Conservation (phyloP, 768 basidiomycete species). For the Mycena floridula region DNA sequence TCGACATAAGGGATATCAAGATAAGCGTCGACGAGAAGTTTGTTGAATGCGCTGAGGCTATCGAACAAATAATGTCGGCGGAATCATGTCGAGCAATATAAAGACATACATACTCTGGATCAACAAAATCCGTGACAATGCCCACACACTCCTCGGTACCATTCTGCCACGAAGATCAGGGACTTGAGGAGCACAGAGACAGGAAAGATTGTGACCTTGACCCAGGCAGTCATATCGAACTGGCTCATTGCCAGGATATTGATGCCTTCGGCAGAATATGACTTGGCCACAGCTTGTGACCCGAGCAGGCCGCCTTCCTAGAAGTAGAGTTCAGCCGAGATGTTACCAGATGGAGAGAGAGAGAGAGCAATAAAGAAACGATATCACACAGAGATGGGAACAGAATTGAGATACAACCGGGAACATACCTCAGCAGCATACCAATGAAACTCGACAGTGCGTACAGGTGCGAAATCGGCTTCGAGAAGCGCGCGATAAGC, state of each 20-base stretch:
- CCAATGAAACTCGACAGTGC: slow-evolving; percentile 77
- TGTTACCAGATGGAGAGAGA: too few relatives aligned
- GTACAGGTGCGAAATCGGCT: slow-evolving; percentile 60
- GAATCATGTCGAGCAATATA: too few relatives aligned
- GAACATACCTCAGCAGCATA: slow-evolving; percentile 67
- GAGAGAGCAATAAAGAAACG: too few relatives aligned
- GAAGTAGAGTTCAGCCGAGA: slow-evolving; percentile 5
- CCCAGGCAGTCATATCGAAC: slow-evolving; percentile 96
- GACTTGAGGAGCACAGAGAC: slow-evolving; percentile 5
- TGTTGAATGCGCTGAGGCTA: slow-evolving; percentile 80
- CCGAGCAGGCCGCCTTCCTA: slow-evolving; percentile 84
- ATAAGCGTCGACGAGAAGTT: slow-evolving; percentile 68
- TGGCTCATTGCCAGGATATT: slow-evolving; percentile 83
- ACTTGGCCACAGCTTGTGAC: slow-evolving; percentile 80
- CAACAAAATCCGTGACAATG: slow-evolving; percentile 80
- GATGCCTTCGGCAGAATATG: slow-evolving; percentile 56
- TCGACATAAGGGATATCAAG: slow-evolving; percentile 78
- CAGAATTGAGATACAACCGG: too few relatives aligned
- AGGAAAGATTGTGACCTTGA: slow-evolving; percentile 52
- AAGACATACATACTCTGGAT: slow-evolving; percentile 41
- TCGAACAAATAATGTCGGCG: too few relatives aligned
- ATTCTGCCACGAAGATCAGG: slow-evolving; percentile 34
- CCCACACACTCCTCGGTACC: slow-evolving; percentile 77
- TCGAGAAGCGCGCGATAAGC: slow-evolving; percentile 66
- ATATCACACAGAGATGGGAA: too few relatives aligned